Conservation (phyloP, 495 filamentous ascomycete genomes). For the Pyrenula aspistea region DNA sequence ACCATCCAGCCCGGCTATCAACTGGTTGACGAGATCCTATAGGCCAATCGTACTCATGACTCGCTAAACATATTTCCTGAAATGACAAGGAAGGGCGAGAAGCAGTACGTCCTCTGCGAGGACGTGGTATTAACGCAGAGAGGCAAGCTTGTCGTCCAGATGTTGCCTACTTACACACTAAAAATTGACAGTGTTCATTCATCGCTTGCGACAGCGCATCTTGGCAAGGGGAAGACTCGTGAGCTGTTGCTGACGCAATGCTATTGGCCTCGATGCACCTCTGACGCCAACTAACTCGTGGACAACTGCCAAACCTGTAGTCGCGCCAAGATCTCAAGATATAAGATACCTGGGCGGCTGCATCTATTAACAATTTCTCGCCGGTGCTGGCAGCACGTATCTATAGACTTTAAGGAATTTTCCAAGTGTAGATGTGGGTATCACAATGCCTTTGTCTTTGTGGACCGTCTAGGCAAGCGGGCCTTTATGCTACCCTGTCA, state of each 20-base stretch:
- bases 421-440: background rate
- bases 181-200: background rate
- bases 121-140: too few species aligned
- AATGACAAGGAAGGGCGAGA: background rate
- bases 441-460: background rate
- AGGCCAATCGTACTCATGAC: background rate
- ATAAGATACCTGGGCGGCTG: background rate
- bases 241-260: background rate
- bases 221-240: background rate
- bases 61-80: background rate
- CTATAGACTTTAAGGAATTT: background rate
- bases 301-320: background rate
- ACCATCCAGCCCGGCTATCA: background rate
- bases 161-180: background rate
- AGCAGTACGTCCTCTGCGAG: too few species aligned
- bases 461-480: background rate
- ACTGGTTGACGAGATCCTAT: background rate
- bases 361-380: background rate
- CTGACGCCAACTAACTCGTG: background rate
- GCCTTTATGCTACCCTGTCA: background rate
- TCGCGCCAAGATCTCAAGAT: background rate
- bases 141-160: too few species aligned
- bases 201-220: background rate
- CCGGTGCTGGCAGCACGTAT: background rate
- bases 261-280: background rate